These are phyloP conservation scores for Arctium lappa DNA, from an alignment of 129 eudicot genomes.

Conservation along the genomic window DNA sequence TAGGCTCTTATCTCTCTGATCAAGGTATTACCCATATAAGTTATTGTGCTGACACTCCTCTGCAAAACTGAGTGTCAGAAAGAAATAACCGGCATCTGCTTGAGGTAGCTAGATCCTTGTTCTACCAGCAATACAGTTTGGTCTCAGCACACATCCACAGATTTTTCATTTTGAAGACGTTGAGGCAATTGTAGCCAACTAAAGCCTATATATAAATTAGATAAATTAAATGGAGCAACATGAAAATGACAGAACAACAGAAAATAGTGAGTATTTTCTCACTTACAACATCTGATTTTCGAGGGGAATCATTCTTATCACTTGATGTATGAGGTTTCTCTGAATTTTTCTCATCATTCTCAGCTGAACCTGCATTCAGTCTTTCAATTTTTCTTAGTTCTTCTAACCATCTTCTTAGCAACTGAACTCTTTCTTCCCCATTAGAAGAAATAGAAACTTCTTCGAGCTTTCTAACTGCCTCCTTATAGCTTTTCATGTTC, in stretches of 20 bases:
- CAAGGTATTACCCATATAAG: too few species aligned
- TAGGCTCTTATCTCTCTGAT: background rate
- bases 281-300: conserved; percentile 59
- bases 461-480: conserved; percentile 55
- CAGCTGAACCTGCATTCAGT: conserved; percentile 28
- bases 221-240: conserved; percentile 6
- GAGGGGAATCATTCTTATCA: conserved; percentile 33
- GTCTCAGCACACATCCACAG: background rate
- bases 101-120: background rate
- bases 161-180: background rate
- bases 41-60: background rate
- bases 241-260: background rate
- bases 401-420: conserved; percentile 70
- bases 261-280: background rate
- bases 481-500: conserved; percentile 52
- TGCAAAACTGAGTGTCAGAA: background rate
- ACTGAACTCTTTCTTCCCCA: conserved; percentile 72
- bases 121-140: background rate
- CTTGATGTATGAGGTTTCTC: conserved; percentile 26
- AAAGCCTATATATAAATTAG: background rate
- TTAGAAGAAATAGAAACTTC: conserved; percentile 69
- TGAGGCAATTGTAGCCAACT: background rate
- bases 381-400: conserved; percentile 60
- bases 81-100: background rate
- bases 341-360: conserved; percentile 23